phyloP scores from a whole-genome alignment of 805 yeast genomes.

The Cyberlindnera subsufficiens region DNA sequence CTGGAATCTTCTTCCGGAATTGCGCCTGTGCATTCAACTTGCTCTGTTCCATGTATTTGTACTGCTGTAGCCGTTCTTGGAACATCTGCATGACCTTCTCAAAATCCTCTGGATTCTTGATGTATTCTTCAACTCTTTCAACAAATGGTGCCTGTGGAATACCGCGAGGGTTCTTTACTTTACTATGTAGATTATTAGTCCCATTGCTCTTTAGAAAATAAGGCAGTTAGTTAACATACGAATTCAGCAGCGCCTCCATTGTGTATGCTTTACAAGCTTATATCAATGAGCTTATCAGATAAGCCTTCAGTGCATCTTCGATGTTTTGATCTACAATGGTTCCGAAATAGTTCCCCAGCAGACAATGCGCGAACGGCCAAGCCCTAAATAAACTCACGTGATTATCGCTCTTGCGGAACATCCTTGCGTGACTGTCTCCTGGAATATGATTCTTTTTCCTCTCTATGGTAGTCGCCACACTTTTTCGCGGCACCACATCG shows the following conservation, averaged over 20 bases:
- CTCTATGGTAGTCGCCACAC: too few species aligned
- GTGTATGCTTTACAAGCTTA: not conserved
- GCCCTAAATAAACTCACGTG: too few species aligned
- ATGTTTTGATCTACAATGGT: too few species aligned
- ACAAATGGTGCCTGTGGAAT: constrained; percentile 96
- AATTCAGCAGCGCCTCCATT: constrained; percentile 21
- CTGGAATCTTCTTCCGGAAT: constrained; percentile 77
- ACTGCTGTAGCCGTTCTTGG: constrained; percentile 85
- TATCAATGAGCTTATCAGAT: too few species aligned
- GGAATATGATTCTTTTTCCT: too few species aligned
- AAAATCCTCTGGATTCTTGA: constrained; percentile 65
- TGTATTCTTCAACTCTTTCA: constrained; percentile 70
- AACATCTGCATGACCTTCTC: constrained; percentile 64
- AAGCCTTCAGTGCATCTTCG: too few species aligned
- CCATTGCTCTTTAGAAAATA: not conserved
- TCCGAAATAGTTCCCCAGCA: too few species aligned
- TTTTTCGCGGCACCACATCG: too few species aligned
- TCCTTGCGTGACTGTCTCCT: too few species aligned
- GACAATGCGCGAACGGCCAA: too few species aligned
- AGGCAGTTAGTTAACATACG: constrained; percentile 8
- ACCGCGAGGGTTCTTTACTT: constrained; percentile 74
- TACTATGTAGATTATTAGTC: constrained; percentile 1
- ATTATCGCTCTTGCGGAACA: too few species aligned
- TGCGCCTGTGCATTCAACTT: constrained; percentile 34
- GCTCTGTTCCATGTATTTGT: constrained; percentile 69